Evolutionary conservation across 2,329 filamentous ascomycete species (phyloP), one percentile per base, ranked within the genome.

Genomic region (Verticillium zaregamsianum): DNA sequence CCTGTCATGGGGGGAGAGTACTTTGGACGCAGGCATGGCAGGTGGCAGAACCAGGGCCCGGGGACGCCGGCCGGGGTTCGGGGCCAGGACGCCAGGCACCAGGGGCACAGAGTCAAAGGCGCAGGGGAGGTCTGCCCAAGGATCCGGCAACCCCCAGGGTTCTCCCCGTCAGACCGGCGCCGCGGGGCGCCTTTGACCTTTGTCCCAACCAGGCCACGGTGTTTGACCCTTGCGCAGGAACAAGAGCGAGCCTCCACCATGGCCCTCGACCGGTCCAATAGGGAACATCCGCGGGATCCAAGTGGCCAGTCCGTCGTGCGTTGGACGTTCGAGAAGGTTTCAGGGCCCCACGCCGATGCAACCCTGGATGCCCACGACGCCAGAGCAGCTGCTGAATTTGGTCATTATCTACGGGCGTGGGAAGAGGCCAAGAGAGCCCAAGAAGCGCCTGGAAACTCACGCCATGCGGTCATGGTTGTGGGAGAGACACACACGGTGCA

Each of bases 261-360:
- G 54, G 52, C 57, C 61, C n/a, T 25, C n/a, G 20, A 14, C n/a
- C 8, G n/a, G 11, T 20, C 45, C 45, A 52, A 52, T 52, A 52
- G 45, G 45, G 45, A 52, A 28, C 45, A 52, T 52, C 45, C 45
- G 45, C 45, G 45, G 45, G 11, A 31, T 11, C 17, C 57, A 40
- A 58, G 33, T 9, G 15, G 35, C 23, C 57, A 39, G 57, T 32
- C 37, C 37, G 45, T 58, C 39, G 37, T 8, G 37, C 39, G 28
- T n/a, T 40, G 25, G 35, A 37, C 45, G 57, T 66, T 66, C 64
- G 61, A 66, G 64, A 66, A 66, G 64, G 64, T 66, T 66, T 66
- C 64, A 66, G 63, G 59, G 33, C 63, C 63, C 58, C 58, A 59
- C 58, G 45, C n/a, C 20, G 45, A 52, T 52, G 45, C 45, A 23